phyloP scores from a whole-genome alignment of 2,329 filamentous ascomycete species.

The Chrysosporium queenslandicum region DNA sequence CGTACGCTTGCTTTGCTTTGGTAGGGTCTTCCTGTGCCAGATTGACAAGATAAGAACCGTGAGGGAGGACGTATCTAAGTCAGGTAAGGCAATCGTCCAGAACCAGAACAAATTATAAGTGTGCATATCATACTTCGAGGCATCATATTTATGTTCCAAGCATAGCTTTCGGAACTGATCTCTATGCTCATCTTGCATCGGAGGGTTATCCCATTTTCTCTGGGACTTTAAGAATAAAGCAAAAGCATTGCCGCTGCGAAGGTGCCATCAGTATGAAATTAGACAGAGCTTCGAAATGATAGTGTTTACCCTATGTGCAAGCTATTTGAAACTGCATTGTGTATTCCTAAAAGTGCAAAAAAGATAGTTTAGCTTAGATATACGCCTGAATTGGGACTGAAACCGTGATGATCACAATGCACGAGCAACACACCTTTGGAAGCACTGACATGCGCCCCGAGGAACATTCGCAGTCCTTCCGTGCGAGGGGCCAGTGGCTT shows the following conservation, averaged over 20 bases:
- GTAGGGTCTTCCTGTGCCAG: constrained; percentile 71
- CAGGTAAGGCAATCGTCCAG: constrained; percentile 16
- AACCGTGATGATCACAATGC: not conserved
- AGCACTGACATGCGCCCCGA: constrained; percentile 85
- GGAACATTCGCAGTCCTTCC: constrained; percentile 62
- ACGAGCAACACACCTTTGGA: constrained; percentile 59
- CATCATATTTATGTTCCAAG: constrained; percentile 59
- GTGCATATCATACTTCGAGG: constrained; percentile 43
- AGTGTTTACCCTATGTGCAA: constrained; percentile 55
- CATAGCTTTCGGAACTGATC: constrained; percentile 61
- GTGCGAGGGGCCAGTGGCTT: constrained; percentile 50
- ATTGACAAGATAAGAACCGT: constrained; percentile 95
- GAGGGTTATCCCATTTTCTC: constrained; percentile 82
- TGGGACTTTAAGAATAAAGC: constrained; percentile 94
- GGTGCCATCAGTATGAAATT: not conserved
- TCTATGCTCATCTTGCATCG: constrained; percentile 57
- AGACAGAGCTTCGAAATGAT: too few relatives aligned
- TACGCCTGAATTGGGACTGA: not conserved
- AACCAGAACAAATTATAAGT: too few relatives aligned
- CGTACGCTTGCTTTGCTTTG: constrained; percentile 79
- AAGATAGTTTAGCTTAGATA: not conserved
- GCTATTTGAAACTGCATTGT: constrained; percentile 73
- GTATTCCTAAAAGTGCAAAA: constrained; percentile 53
- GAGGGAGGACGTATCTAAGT: constrained; percentile 62
- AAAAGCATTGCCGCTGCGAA: constrained; percentile 67